Evolutionary conservation across 225 moss, liverwort and hornwort species (phyloP), one percentile per base, ranked within the genome.

Genomic region (Antitrichia curtipendula): DNA sequence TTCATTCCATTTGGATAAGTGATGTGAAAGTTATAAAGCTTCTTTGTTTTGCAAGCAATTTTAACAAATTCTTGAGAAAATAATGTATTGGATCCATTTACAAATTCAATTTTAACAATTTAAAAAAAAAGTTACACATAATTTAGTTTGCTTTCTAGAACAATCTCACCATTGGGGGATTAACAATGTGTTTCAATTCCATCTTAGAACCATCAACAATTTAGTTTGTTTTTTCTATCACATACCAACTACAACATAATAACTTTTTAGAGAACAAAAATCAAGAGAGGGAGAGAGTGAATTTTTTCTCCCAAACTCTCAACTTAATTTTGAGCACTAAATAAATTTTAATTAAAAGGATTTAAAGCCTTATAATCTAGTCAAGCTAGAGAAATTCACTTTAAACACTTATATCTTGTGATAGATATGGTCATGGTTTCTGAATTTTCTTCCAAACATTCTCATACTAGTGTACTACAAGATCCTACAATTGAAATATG

Each of bases 311-410:
- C 4, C 1, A 12, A 34, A 34, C 8, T 31, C 12, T 47, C 12
- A 47, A 31, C 18, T 74, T 7, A 31, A 2, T 49, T 74, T 7
- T 74, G 7, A 49, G 10, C 4, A 49, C 31, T 31, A 19, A 32
- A 12, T 15, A 20, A 7, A 49, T 1, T 19, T 12, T 12, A 74
- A 2, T 8, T 43, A 16, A 32, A 8, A 31, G 8, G 4, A 21
- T 74, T 74, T 4, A 49, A 50, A 50, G 8, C 50, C 34, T 18
- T 49, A 12, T 19, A 49, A 74, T 32, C 12, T 50, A 50, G 1
- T 22, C 5, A 31, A 20, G 3, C 7, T 50, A 18, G 8, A 49
- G 0, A 75, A 3, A 21, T 3, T 34, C 1, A 0, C 21, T 50
- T 21, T 34, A 10, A 34, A 32, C 21, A 32, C 20, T 49, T 20